Evolutionary conservation across 352 stramenopile species (phyloP).

Genomic region (Globisporangium emineosum): DNA sequence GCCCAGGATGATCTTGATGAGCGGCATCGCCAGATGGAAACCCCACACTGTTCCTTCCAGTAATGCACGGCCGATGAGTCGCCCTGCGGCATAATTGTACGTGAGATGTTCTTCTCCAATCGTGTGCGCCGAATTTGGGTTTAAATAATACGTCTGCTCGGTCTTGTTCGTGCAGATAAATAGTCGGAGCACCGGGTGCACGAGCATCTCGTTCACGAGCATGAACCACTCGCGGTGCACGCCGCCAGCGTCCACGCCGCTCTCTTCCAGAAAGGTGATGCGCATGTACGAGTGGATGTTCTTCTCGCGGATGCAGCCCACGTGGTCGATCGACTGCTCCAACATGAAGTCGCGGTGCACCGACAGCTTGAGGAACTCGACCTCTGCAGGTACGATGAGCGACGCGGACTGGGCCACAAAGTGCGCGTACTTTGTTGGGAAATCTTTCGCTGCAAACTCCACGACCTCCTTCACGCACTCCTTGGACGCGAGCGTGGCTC

Average conservation of each 20-base stretch:
- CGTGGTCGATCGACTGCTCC: slow-evolving; percentile 61
- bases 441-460: slow-evolving; percentile 32
- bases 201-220: slow-evolving; percentile 64
- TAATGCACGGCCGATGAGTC: slow-evolving; percentile 55
- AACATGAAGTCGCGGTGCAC: slow-evolving; percentile 52
- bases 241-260: slow-evolving; percentile 79
- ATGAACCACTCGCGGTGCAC: slow-evolving; percentile 89
- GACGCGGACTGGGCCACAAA: slow-evolving; percentile 39
- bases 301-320: slow-evolving; percentile 50
- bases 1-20: slow-evolving; percentile 98
- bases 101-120: slow-evolving; percentile 57
- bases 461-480: slow-evolving; percentile 20
- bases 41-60: slow-evolving; percentile 90
- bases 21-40: slow-evolving; percentile 91
- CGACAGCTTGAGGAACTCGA: slow-evolving; percentile 47
- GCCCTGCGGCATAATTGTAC: slow-evolving; percentile 58
- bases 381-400: slow-evolving; percentile 34
- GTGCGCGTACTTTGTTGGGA: slow-evolving; percentile 48
- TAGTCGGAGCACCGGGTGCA: slow-evolving; percentile 37
- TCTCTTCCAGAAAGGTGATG: slow-evolving; percentile 81
- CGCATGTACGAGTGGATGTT: slow-evolving; percentile 62
- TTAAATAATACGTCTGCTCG: slow-evolving; percentile 61
- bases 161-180: slow-evolving; percentile 58
- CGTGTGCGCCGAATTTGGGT: slow-evolving; percentile 47
- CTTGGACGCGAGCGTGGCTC: background rate